Evolutionary conservation across 2,329 filamentous ascomycete genomes (phyloP), one percentile per base, ranked within the genome.

Genomic region (Acarospora socialis): DNA sequence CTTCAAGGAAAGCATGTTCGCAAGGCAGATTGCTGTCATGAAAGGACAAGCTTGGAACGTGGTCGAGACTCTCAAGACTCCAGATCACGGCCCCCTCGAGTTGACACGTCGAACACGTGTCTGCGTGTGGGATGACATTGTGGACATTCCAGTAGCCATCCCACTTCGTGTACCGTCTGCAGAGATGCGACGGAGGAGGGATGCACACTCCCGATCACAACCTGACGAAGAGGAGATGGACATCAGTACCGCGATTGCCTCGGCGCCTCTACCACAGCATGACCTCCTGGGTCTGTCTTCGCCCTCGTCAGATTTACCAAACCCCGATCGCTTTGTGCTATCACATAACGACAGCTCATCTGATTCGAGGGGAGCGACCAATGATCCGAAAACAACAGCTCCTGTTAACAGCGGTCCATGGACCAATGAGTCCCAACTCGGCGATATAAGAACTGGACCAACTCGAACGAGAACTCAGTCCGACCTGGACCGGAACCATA

Each of bases 31-130:
- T 39, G 87, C 90, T 1, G 90, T 98, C 37, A 93, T 98, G 83
- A 98, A 98, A 57, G 90, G 90, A 7, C 90, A 98, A 52, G 90
- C 90, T 1, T 98, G 90, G 84, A 98, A 98, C 51, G 90, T 98
- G 0, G 90, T 98, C 4, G 90, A 98, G 60, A 94, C 90, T 1
- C 67, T 98, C 39, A 98, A 98, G 54, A 81, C 81, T 12, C 66
- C 73, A 1, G 90, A 95, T 49, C 87, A 95, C 50, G 90, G 90
- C 0, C 90, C 90, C 0, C 63, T 98, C 12, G 90, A 95, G 57
- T 70, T 98, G 32, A 95, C 90, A 4, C 71, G 90, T 41, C 70
- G 90, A 43, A 79, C 83, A 29, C 76, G 87, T 46, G 87, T 98
- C 12, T 93, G 84, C 47, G 87, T 98, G 8, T 98, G 90, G 90